phyloP scores from a whole-genome alignment of 2,329 filamentous ascomycete species.

The Paraconiothyrium brasiliense region DNA sequence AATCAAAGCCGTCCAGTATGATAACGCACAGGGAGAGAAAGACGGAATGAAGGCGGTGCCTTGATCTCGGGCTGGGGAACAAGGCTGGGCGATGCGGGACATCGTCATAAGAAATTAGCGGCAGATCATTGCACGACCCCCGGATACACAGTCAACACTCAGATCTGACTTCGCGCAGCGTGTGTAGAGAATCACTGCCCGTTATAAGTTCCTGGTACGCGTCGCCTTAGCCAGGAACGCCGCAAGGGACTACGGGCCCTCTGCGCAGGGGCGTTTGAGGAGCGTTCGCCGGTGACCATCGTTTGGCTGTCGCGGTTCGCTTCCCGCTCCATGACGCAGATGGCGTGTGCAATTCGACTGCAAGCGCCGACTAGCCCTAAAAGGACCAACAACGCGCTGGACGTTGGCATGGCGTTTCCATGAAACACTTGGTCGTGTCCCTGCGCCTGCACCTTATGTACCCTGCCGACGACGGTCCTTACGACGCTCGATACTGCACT shows the following conservation, averaged over 20 bases:
- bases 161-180: neutral
- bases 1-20: neutral
- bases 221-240: neutral
- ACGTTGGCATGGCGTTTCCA: neutral
- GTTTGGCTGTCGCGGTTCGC: conserved; percentile 10
- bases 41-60: conserved; percentile 9
- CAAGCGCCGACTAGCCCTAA: conserved; percentile 4
- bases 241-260: neutral
- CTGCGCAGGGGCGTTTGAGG: neutral
- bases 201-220: neutral
- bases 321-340: conserved; percentile 9
- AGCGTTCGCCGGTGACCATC: conserved; percentile 3
- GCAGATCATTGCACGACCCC: conserved; percentile 1
- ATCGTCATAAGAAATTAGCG: conserved; percentile 3
- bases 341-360: neutral
- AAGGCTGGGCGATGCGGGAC: conserved; percentile 7
- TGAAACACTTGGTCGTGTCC: conserved; percentile 7
- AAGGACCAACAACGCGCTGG: conserved; percentile 8
- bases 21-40: neutral
- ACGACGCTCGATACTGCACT: neutral
- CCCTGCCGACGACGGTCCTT: conserved; percentile 1
- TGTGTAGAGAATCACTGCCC: neutral
- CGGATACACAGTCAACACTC: neutral
- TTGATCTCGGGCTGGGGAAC: neutral
- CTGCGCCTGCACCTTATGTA: conserved; percentile 1